Evolutionary conservation across 2,329 filamentous ascomycete genomes (phyloP).

Genomic region (Apiospora marii): DNA sequence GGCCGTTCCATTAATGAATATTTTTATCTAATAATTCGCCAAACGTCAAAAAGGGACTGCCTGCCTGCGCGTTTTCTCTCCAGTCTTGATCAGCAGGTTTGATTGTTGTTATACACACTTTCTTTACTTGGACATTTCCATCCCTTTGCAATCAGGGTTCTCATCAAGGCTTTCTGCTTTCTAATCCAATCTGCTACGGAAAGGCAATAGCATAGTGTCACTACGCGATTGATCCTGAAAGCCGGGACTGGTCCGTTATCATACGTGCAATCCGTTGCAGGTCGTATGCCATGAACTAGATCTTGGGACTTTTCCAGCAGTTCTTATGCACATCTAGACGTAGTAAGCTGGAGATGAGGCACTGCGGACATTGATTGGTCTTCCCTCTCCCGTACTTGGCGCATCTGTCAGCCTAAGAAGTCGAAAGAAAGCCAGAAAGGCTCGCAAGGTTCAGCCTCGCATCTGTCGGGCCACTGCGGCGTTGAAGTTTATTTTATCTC

Average conservation of each 20-base stretch:
- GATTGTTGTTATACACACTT: background rate
- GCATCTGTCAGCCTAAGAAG: background rate
- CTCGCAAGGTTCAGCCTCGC: constrained; percentile 15
- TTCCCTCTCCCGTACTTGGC: constrained; percentile 10
- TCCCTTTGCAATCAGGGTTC: background rate
- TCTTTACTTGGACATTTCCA: background rate
- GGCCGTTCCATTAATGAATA: background rate
- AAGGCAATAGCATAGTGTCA: background rate
- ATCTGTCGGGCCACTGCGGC: background rate
- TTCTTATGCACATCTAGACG: background rate
- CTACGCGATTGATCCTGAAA: background rate
- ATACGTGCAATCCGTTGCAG: background rate
- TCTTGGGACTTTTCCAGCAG: background rate
- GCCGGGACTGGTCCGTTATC: background rate
- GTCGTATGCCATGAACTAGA: background rate
- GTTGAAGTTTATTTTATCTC: constrained; percentile 14
- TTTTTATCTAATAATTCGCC: background rate
- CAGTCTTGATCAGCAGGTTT: background rate
- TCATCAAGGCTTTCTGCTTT: background rate
- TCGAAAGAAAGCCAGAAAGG: background rate
- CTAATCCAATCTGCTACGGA: background rate
- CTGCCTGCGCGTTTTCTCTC: background rate
- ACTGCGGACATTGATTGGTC: background rate
- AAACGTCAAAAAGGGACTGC: background rate
- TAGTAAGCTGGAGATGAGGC: constrained; percentile 20